These are phyloP conservation scores for Camellia granthamiana DNA, from an alignment of 148 eudicot genomes.

Conservation along the genomic window DNA sequence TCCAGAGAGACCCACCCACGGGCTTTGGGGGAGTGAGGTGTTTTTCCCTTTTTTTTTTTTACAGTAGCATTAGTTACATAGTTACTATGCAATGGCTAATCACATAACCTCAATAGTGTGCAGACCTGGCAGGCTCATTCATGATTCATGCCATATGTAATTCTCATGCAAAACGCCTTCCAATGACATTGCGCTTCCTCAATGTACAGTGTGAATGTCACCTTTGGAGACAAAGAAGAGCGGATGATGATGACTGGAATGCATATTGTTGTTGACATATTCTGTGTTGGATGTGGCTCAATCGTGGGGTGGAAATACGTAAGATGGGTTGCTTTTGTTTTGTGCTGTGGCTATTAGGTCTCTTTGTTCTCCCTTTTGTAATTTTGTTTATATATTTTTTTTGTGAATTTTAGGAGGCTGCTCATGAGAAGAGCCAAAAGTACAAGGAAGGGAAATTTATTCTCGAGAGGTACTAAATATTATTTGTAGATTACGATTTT, in stretches of 20 bases:
- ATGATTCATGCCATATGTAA: background rate
- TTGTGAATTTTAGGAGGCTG: constrained; percentile 50
- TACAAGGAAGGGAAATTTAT: constrained; percentile 76
- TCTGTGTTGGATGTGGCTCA: constrained; percentile 83
- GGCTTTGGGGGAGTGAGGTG: background rate
- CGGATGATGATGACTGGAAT: constrained; percentile 81
- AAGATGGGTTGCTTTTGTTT: constrained; percentile 20
- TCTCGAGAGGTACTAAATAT: constrained; percentile 47
- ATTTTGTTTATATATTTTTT: background rate
- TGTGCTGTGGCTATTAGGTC: background rate
- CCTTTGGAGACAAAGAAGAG: constrained; percentile 65
- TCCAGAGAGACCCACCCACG: too few relatives aligned
- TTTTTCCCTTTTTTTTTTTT: background rate
- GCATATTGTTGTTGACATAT: constrained; percentile 78
- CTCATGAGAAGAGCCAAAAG: constrained; percentile 61
- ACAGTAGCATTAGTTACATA: too few relatives aligned
- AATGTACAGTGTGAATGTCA: constrained; percentile 64
- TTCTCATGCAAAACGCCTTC: background rate
- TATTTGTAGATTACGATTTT: background rate
- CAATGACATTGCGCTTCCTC: background rate
- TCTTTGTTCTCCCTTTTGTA: background rate
- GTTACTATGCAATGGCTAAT: background rate
- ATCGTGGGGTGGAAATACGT: constrained; percentile 92
- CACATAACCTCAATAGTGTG: too few relatives aligned
- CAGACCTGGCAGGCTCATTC: background rate